Conservation (phyloP, 2,329 filamentous ascomycete genomes). For the Hypoxylon sp. region DNA sequence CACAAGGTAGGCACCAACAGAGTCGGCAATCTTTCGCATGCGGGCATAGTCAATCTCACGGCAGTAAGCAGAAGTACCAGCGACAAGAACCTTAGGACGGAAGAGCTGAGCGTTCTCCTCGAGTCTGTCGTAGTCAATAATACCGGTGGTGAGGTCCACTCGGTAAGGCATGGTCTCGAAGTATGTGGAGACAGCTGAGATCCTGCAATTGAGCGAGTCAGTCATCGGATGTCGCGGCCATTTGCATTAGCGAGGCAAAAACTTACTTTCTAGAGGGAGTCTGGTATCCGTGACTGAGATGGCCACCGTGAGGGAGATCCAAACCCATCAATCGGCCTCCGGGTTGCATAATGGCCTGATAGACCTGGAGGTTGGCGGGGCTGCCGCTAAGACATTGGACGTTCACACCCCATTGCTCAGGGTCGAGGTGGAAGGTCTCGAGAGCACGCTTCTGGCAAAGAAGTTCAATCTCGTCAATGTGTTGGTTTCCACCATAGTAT, state of each 20-base stretch:
- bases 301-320: constrained; percentile 93
- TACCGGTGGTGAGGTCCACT: constrained; percentile 87
- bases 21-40: constrained; percentile 96
- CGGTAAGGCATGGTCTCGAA: constrained; percentile 99
- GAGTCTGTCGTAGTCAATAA: constrained; percentile 96
- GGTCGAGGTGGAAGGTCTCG: constrained; percentile 87
- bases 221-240: constrained; percentile 14
- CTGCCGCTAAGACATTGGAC: constrained; percentile 94
- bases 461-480: constrained; percentile 96
- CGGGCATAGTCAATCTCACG: constrained; percentile 95
- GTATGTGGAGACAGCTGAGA: constrained; percentile 98
- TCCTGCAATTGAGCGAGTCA: constrained; percentile 65
- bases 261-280: constrained; percentile 84
- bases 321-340: constrained; percentile 98
- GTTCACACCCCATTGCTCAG: constrained; percentile 97
- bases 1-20: constrained; percentile 92
- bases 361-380: constrained; percentile 97
- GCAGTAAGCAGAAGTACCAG: constrained; percentile 98
- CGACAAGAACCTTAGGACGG: constrained; percentile 95
- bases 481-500: constrained; percentile 99
- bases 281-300: constrained; percentile 98
- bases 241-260: constrained; percentile 60
- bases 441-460: constrained; percentile 96
- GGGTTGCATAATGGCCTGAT: constrained; percentile 95
- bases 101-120: constrained; percentile 92